Conservation (phyloP, 257 asterid species). For the Plantago major region DNA sequence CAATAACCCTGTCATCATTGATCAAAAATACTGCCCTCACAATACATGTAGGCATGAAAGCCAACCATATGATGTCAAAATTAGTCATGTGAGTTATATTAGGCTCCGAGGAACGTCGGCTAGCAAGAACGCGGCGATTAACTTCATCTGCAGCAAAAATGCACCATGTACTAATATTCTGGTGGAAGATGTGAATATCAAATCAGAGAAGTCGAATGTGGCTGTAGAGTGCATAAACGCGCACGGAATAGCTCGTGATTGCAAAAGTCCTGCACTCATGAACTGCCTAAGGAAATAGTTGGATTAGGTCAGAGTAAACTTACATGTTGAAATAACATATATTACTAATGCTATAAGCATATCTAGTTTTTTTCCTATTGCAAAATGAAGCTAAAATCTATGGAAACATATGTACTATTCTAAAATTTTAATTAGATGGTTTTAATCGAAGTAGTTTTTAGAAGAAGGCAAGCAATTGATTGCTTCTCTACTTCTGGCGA, state of each 20-base stretch:
- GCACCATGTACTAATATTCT: constrained; percentile 38
- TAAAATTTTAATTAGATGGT: too few species aligned
- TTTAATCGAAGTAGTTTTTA: too few species aligned
- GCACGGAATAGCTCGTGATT: constrained; percentile 24
- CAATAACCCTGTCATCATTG: constrained; percentile 42
- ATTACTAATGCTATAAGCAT: too few species aligned
- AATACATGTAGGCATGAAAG: constrained; percentile 26
- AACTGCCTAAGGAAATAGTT: constrained; percentile 20
- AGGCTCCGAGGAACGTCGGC: constrained; percentile 38
- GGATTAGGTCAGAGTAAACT: too few species aligned
- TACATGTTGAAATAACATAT: too few species aligned
- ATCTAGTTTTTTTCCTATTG: too few species aligned
- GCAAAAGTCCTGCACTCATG: constrained; percentile 18
- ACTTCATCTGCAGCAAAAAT: constrained; percentile 41
- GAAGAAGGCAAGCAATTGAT: too few species aligned
- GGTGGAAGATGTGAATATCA: constrained; percentile 33
- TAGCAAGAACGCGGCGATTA: constrained; percentile 25
- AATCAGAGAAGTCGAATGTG: constrained; percentile 16
- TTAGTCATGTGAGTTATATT: constrained; percentile 37
- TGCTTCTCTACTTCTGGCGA: too few species aligned
- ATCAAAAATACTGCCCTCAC: constrained; percentile 58
- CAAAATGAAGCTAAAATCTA: too few species aligned
- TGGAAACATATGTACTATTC: too few species aligned
- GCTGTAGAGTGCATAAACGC: constrained; percentile 33
- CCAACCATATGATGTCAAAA: constrained; percentile 38